Conservation (phyloP, 2,329 filamentous ascomycete genomes). For the Arthrobotrys entomopaga region DNA sequence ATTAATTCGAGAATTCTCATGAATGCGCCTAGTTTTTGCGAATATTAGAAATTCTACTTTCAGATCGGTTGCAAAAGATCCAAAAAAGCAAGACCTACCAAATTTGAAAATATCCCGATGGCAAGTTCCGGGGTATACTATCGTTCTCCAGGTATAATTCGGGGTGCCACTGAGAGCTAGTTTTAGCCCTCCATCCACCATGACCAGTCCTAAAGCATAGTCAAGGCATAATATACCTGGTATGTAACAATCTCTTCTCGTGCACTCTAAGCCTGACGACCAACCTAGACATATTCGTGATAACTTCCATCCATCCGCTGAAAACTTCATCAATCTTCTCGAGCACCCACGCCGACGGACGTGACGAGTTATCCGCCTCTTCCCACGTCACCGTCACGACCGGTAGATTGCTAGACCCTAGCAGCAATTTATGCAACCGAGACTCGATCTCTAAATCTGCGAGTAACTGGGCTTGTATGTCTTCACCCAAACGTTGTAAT, state of each 20-base stretch:
- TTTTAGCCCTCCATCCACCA: not conserved
- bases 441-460: conserved; percentile 13
- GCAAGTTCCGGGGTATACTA: conserved; percentile 32
- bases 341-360: conserved; percentile 31
- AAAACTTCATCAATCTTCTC: conserved; percentile 50
- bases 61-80: no score
- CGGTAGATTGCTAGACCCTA: conserved; percentile 22
- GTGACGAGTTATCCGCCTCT: conserved; percentile 35
- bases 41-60: no score
- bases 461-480: not conserved
- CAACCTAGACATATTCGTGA: conserved; percentile 25
- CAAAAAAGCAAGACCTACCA: conserved; percentile 9
- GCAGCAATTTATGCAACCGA: conserved; percentile 22
- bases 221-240: conserved; percentile 14
- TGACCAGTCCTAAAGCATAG: not conserved
- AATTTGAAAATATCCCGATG: conserved; percentile 35
- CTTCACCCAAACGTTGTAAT: conserved; percentile 29
- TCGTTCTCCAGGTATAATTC: conserved; percentile 33
- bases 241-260: conserved; percentile 14
- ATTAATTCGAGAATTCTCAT: conserved; percentile 34
- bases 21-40: conserved; percentile 24
- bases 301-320: conserved; percentile 30
- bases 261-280: conserved; percentile 30
- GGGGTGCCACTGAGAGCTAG: conserved; percentile 15
- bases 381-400: conserved; percentile 26